Evolutionary conservation across 768 basidiomycete genomes (phyloP).

Genomic region (Cystofilobasidium bisporidii): DNA sequence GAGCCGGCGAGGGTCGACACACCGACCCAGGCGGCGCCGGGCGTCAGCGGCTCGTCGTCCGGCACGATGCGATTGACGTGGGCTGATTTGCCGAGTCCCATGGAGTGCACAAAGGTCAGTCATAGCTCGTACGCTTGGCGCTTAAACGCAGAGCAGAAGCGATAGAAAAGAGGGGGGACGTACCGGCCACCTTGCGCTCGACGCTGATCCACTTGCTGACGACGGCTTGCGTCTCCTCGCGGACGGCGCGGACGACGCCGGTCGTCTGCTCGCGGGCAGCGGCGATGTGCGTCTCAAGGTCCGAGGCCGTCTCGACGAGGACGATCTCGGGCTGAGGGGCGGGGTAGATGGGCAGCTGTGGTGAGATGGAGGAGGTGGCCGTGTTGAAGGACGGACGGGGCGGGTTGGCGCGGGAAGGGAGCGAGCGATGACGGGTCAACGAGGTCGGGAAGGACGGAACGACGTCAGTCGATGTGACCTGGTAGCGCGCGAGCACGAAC

Average conservation of each 20-base stretch:
- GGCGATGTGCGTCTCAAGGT: slow-evolving; percentile 68
- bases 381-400: background rate
- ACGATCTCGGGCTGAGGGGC: slow-evolving; percentile 47
- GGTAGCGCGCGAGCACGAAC: no score
- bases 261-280: slow-evolving; percentile 54
- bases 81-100: slow-evolving; percentile 43
- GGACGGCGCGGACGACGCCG: slow-evolving; percentile 51
- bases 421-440: background rate
- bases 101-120: no score
- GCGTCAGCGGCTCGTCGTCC: slow-evolving; percentile 69
- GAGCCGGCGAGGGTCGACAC: slow-evolving; percentile 80
- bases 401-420: background rate
- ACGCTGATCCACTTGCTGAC: slow-evolving; percentile 75
- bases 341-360: slow-evolving; percentile 28
- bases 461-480: no score
- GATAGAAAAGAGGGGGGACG: slow-evolving; percentile 29
- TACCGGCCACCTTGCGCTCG: slow-evolving; percentile 77
- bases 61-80: slow-evolving; percentile 75
- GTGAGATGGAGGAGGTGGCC: background rate
- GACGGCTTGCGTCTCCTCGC: slow-evolving; percentile 58
- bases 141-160: background rate
- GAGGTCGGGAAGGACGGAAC: background rate
- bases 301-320: slow-evolving; percentile 63
- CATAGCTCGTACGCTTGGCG: no score
- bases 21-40: slow-evolving; percentile 69